Conservation (phyloP, 1,284 basidiomycete genomes). For the Leccinum griseonigrum region DNA sequence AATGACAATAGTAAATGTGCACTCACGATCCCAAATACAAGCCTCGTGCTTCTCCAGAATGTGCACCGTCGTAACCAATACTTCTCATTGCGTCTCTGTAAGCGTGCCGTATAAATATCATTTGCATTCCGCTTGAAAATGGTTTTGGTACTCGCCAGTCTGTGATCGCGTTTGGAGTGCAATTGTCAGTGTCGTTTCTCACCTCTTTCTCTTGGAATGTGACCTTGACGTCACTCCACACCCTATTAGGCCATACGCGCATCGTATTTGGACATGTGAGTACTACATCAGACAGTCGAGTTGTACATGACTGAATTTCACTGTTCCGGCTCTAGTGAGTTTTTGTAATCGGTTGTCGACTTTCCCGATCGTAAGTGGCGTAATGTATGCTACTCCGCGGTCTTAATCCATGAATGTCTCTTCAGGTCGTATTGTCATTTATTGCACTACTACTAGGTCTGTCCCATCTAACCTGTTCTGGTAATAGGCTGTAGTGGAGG, state of each 20-base stretch:
- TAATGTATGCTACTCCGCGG: not conserved
- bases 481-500: conserved; percentile 27
- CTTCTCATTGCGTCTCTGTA: conserved; percentile 20
- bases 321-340: conserved; percentile 20
- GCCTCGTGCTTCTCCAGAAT: conserved; percentile 1
- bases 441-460: conserved; percentile 26
- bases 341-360: conserved; percentile 29
- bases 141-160: conserved; percentile 16
- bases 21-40: not conserved
- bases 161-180: conserved; percentile 31
- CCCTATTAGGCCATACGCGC: conserved; percentile 28
- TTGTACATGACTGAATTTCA: not conserved
- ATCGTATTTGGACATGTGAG: conserved; percentile 34
- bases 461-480: not conserved
- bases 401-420: not conserved
- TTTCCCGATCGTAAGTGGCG: conserved; percentile 27
- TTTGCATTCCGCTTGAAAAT: not conserved
- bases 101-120: not conserved
- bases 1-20: not conserved
- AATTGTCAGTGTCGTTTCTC: conserved; percentile 23
- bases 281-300: not conserved
- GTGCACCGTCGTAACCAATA: conserved; percentile 17
- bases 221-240: conserved; percentile 4
- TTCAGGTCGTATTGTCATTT: conserved; percentile 28
- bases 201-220: not conserved